A percentile compares a stretch with the other conserved stretches of the same genome.
These are phyloP conservation scores for Crithidia bombi DNA, from an alignment of 208 protist species.

Conservation along the genomic window DNA sequence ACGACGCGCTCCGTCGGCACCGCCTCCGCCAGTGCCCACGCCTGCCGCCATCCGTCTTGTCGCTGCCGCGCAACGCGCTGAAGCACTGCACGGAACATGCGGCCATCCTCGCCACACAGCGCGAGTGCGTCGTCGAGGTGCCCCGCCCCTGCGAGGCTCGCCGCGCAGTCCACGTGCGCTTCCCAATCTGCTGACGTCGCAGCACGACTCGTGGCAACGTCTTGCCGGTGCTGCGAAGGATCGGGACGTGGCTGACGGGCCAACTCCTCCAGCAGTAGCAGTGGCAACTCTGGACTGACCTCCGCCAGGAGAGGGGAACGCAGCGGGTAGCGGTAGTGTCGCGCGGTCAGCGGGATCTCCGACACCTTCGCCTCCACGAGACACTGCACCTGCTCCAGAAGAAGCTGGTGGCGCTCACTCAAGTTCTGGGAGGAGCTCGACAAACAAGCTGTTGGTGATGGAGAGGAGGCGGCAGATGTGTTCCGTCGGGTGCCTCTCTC, in stretches of 20 bases:
- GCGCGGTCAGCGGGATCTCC: constrained; percentile 41
- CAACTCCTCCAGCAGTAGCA: constrained; percentile 55
- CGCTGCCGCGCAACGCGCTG: constrained; percentile 21
- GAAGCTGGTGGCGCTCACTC: constrained; percentile 38
- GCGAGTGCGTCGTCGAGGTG: constrained; percentile 34
- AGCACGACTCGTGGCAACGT: background rate
- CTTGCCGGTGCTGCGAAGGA: background rate
- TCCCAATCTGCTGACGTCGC: constrained; percentile 5
- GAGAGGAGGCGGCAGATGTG: too few species aligned
- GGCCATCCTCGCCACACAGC: constrained; percentile 34
- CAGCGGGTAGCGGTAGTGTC: constrained; percentile 60
- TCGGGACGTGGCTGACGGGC: background rate
- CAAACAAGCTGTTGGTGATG: background rate
- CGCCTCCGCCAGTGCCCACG: constrained; percentile 36
- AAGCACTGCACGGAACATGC: constrained; percentile 29
- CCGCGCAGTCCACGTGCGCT: constrained; percentile 42
- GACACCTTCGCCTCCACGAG: constrained; percentile 63
- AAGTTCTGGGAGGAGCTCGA: background rate
- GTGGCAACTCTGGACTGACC: constrained; percentile 45
- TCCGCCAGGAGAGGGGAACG: constrained; percentile 49
- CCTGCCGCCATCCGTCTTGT: constrained; percentile 36
- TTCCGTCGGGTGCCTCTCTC: background rate
- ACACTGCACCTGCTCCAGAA: constrained; percentile 71
- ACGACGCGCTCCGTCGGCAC: constrained; percentile 28
- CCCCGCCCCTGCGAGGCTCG: constrained; percentile 42